Evolutionary conservation across 225 moss, liverwort and hornwort species (phyloP).

Genomic region (Polytrichum commune): DNA sequence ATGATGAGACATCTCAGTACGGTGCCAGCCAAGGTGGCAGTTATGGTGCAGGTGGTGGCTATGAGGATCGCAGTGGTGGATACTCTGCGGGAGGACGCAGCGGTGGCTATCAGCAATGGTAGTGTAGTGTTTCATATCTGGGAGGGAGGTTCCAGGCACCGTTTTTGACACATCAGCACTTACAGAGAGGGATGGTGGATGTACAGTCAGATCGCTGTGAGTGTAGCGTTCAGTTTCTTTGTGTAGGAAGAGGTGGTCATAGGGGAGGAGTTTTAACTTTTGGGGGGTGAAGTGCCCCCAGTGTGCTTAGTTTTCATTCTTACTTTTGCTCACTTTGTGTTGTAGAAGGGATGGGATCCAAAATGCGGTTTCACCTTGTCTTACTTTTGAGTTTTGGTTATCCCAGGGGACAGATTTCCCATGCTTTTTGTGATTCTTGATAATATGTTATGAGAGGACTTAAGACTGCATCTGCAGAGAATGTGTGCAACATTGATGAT

Average conservation of each 20-base stretch:
- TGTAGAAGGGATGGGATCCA: slow-evolving; percentile 24
- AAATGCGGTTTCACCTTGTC: slow-evolving; percentile 23
- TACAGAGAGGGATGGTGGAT: slow-evolving; percentile 44
- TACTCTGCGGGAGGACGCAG: slow-evolving; percentile 35
- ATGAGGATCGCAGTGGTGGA: slow-evolving; percentile 62
- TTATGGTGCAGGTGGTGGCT: slow-evolving; percentile 60
- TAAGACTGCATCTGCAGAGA: background rate
- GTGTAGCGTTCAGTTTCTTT: slow-evolving; percentile 44
- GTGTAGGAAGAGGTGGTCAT: slow-evolving; percentile 47
- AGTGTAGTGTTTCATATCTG: slow-evolving; percentile 29
- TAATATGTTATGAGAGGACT: slow-evolving; percentile 22
- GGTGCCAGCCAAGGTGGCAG: slow-evolving; percentile 58
- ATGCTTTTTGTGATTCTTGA: slow-evolving; percentile 6
- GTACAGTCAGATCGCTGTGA: slow-evolving; percentile 50
- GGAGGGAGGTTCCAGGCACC: slow-evolving; percentile 41
- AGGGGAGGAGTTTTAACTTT: slow-evolving; percentile 24
- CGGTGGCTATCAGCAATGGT: slow-evolving; percentile 24
- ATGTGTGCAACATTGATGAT: background rate
- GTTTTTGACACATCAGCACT: slow-evolving; percentile 53
- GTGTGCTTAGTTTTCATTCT: slow-evolving; percentile 34
- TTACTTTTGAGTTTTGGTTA: slow-evolving; percentile 39
- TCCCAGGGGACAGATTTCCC: slow-evolving; percentile 13
- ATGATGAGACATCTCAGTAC: slow-evolving; percentile 59
- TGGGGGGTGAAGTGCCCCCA: slow-evolving; percentile 19
- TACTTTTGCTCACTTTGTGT: slow-evolving; percentile 40